Base-by-base conservation (phyloP, 169 alveolate genomes). In the Pseudocohnilembus persalinus region DNA sequence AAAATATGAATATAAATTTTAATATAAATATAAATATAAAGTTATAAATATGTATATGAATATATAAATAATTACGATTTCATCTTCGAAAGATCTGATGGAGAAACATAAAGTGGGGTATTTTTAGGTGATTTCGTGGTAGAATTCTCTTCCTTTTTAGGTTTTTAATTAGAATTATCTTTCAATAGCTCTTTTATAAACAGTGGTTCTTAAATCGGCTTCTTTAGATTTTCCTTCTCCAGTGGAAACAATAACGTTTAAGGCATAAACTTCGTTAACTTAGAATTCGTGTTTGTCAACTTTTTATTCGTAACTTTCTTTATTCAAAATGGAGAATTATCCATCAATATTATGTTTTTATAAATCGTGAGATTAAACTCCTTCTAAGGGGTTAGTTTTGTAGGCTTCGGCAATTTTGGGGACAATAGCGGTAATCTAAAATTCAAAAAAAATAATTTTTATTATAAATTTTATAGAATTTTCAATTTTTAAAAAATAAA, bases 331-430 rank as follows among this genome's bases (percentile, higher is more conserved):
- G n/a, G 89, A 93, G 76, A 93, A 92, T 80, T 96, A 94, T 29
- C 99, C 99, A 89, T 98, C 99, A 74, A 98, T 94, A 76, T 97
- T 95, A 92, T 98, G 98, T 86, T 97, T 96, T 90, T 98, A 97
- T 83, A 97, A 89, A 81, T 98, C 98, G 90, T 98, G 99, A 30
- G 98, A 95, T 81, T 96, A 95, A 83, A 97, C 98, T 73, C 99
- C 99, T 83, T 97, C 94, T 28, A 98, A 88, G 74, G 98, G 97
- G 31, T 93, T 94, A 88, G 98, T 94, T 83, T 94, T 93, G 94
- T 91, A 97, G 81, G 94, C 98, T 31, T 94, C 94, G 75, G 98
- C 97, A 33, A 96, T 96, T 84, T 91, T 94, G 74, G 93, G 94
- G 76, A 98, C 92, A 68, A 94, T 94, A 88, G 97, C 96, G 33